Percentiles rank a stretch among this genome's conserved stretches.
Evolutionary conservation across 2,329 filamentous ascomycete species (phyloP).

Genomic region (Periconia digitata): DNA sequence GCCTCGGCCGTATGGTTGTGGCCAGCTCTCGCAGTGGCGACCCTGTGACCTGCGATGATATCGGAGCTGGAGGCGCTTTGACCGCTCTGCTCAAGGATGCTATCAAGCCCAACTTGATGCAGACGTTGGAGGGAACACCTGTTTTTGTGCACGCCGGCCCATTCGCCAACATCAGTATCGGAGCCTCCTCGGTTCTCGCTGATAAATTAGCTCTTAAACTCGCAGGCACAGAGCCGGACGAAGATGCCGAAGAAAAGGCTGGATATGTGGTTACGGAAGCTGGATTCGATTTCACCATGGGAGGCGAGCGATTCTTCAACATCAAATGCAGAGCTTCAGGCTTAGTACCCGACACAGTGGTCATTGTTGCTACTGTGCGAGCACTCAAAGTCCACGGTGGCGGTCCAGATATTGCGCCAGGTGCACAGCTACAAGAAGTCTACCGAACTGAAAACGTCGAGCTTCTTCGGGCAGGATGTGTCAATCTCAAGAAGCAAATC

Average conservation of each 20-base stretch:
- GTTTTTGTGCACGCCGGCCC: slow-evolving; percentile 97
- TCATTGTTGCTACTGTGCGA: slow-evolving; percentile 92
- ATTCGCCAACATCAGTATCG: slow-evolving; percentile 98
- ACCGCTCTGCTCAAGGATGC: slow-evolving; percentile 96
- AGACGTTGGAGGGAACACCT: slow-evolving; percentile 93
- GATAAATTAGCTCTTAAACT: slow-evolving; percentile 96
- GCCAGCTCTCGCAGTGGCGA: slow-evolving; percentile 83
- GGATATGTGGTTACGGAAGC: slow-evolving; percentile 97
- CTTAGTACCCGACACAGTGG: slow-evolving; percentile 87
- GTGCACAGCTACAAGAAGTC: slow-evolving; percentile 79
- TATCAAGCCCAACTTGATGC: slow-evolving; percentile 99
- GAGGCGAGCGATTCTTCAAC: slow-evolving; percentile 99
- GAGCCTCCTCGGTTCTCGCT: slow-evolving; percentile 91
- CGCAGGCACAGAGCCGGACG: slow-evolving; percentile 88
- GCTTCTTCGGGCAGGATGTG: slow-evolving; percentile 82
- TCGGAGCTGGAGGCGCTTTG: slow-evolving; percentile 88
- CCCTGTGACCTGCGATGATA: slow-evolving; percentile 92
- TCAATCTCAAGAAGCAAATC: slow-evolving; percentile 96
- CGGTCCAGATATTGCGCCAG: slow-evolving; percentile 88
- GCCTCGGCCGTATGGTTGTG: slow-evolving; percentile 93
- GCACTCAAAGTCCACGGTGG: slow-evolving; percentile 97
- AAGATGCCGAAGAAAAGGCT: slow-evolving; percentile 77
- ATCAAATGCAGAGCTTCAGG: slow-evolving; percentile 98
- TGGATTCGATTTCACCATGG: slow-evolving; percentile 99
- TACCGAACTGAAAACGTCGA: slow-evolving; percentile 95